Evolutionary conservation across 1,284 basidiomycete genomes (phyloP).

Genomic region (Tilletia indica): DNA sequence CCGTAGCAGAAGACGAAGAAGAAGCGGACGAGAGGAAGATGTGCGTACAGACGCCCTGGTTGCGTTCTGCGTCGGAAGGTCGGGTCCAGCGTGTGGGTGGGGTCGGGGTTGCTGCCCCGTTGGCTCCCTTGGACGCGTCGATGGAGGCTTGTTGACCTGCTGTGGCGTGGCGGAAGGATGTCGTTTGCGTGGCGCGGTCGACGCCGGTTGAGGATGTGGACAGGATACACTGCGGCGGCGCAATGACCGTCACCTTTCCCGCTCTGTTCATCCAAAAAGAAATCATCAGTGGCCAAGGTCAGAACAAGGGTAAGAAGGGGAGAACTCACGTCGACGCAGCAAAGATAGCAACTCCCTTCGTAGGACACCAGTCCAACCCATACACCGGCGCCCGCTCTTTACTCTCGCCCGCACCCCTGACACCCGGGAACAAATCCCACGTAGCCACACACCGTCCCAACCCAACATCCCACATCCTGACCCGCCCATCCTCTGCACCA

Average conservation of each 20-base stretch:
- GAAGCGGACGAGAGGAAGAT: slow-evolving; percentile 32
- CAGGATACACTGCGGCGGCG: slow-evolving; percentile 64
- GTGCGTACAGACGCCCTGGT: slow-evolving; percentile 60
- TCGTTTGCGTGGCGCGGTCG: slow-evolving; percentile 37
- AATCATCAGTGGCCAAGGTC: background rate
- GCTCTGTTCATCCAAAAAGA: slow-evolving; percentile 62
- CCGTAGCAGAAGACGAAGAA: slow-evolving; percentile 58
- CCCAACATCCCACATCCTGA: slow-evolving; percentile 89
- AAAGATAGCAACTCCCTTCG: slow-evolving; percentile 77
- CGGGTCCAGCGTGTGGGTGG: slow-evolving; percentile 61
- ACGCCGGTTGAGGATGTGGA: slow-evolving; percentile 60
- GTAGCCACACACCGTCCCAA: slow-evolving; percentile 84
- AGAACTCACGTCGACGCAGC: slow-evolving; percentile 73
- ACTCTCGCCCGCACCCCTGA: slow-evolving; percentile 61
- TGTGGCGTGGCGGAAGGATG: slow-evolving; percentile 41
- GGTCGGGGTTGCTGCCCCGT: slow-evolving; percentile 31
- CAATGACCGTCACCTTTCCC: slow-evolving; percentile 75
- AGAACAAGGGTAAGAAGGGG: slow-evolving; percentile 1
- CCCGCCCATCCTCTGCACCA: slow-evolving; percentile 83
- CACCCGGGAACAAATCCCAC: slow-evolving; percentile 67
- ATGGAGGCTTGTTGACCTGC: slow-evolving; percentile 26
- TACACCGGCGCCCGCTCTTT: slow-evolving; percentile 64
- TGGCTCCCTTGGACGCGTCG: background rate
- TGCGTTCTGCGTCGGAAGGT: slow-evolving; percentile 59
- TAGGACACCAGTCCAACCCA: slow-evolving; percentile 88